Evolutionary conservation across 352 stramenopile species (phyloP).

Genomic region (Phytophthora quininea): DNA sequence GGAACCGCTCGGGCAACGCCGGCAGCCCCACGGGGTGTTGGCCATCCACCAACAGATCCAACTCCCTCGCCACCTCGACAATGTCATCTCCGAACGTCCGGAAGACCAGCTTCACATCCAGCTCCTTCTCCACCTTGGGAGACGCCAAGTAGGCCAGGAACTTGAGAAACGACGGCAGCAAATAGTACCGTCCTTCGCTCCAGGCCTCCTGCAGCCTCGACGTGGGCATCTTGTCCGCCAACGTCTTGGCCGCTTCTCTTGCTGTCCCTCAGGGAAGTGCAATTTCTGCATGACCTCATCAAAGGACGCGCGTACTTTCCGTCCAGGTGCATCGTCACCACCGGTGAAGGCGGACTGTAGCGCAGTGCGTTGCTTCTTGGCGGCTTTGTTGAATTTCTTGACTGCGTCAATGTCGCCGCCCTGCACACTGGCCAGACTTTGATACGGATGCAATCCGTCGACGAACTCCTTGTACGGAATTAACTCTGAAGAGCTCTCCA

Average conservation of each 20-base stretch:
- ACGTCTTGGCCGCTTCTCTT: constrained; percentile 57
- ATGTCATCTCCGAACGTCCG: constrained; percentile 86
- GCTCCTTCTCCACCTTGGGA: constrained; percentile 22
- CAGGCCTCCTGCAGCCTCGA: constrained; percentile 74
- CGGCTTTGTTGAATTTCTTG: constrained; percentile 76
- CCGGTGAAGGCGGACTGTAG: constrained; percentile 82
- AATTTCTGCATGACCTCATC: constrained; percentile 77
- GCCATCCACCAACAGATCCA: constrained; percentile 71
- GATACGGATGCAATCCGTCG: constrained; percentile 72
- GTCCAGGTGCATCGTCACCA: constrained; percentile 45
- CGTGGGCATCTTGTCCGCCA: constrained; percentile 46
- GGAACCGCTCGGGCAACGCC: constrained; percentile 53
- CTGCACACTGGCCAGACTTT: constrained; percentile 42
- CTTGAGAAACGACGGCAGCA: constrained; percentile 81
- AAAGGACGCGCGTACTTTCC: constrained; percentile 53
- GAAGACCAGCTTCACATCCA: constrained; percentile 73
- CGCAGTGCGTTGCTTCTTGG: constrained; percentile 80
- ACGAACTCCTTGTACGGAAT: constrained; percentile 89
- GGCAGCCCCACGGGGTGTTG: constrained; percentile 57
- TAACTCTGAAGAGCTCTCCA: constrained; percentile 21
- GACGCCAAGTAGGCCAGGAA: constrained; percentile 65
- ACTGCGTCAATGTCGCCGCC: constrained; percentile 51
- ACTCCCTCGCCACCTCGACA: constrained; percentile 71
- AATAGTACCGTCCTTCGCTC: constrained; percentile 76
- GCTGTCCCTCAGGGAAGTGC: constrained; percentile 58